These are phyloP conservation scores for Purpureocillium lavendulum DNA, from an alignment of 2,329 filamentous ascomycete genomes.

Conservation along the genomic window DNA sequence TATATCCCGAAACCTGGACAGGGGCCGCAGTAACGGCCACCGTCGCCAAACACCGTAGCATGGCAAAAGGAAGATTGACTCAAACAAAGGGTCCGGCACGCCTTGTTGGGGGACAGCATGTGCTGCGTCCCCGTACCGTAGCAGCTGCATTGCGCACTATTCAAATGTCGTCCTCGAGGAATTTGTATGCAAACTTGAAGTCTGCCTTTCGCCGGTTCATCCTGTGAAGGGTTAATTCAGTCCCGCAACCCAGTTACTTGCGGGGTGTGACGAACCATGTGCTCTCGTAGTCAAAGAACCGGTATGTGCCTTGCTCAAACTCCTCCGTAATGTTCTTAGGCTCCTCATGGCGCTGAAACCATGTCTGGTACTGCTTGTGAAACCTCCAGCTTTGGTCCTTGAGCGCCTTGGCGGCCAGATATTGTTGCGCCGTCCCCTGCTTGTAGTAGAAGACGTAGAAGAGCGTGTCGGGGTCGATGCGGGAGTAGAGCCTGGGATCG, in stretches of 20 bases:
- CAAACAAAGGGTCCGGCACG: too few species aligned
- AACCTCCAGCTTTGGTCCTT: conserved; percentile 99
- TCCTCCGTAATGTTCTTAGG: conserved; percentile 98
- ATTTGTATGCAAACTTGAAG: conserved; percentile 98
- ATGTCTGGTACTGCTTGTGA: conserved; percentile 99
- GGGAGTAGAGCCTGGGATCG: conserved; percentile 76
- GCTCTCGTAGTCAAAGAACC: conserved; percentile 98
- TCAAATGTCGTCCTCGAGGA: conserved; percentile 72
- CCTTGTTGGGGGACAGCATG: too few species aligned
- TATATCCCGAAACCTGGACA: neutral
- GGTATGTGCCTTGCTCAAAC: conserved; percentile 96
- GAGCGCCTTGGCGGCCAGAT: conserved; percentile 88
- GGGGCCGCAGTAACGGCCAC: neutral
- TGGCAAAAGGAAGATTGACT: neutral
- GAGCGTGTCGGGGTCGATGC: conserved; percentile 89
- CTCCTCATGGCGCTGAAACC: conserved; percentile 98
- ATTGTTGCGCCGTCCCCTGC: conserved; percentile 92
- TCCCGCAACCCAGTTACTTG: too few species aligned
- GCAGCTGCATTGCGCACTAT: neutral
- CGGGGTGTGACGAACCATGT: conserved; percentile 70
- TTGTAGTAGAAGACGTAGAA: conserved; percentile 99
- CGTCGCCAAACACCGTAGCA: neutral
- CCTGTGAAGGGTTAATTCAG: conserved; percentile 43
- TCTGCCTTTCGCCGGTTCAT: conserved; percentile 98
- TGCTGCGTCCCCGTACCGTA: too few species aligned